Percentiles rank a stretch among this genome's conserved stretches.
Conservation (phyloP, 1,139 yeast genomes). For the Lodderomyces orthopsilosis region DNA sequence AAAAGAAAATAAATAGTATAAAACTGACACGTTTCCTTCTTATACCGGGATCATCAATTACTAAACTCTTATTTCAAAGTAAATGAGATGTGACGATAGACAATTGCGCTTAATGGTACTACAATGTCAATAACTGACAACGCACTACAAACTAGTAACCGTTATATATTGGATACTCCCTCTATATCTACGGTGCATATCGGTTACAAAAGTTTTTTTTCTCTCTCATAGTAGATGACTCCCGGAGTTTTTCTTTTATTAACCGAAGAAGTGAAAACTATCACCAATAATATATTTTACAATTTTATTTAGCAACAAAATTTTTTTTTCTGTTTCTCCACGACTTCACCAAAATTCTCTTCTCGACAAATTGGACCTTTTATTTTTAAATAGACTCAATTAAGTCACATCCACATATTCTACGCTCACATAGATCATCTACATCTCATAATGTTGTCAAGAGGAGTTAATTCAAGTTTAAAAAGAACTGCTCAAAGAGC, state of each 20-base stretch:
- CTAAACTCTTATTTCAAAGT: neutral
- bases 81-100: too few relatives aligned
- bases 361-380: too few relatives aligned
- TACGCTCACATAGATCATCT: too few relatives aligned
- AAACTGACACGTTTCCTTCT: neutral
- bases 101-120: neutral
- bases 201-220: neutral
- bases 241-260: constrained; percentile 1
- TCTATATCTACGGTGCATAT: neutral
- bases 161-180: too few relatives aligned
- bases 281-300: too few relatives aligned
- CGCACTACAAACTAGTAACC: too few relatives aligned
- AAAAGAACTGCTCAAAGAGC: constrained; percentile 13
- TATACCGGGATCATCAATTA: neutral
- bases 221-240: neutral
- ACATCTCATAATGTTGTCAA: constrained; percentile 19
- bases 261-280: too few relatives aligned
- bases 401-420: neutral
- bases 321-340: neutral
- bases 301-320: neutral
- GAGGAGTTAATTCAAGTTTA: constrained; percentile 16
- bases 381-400: too few relatives aligned
- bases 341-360: neutral
- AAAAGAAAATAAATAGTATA: neutral
- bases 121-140: neutral